These are phyloP conservation scores for Dovyalis caffra DNA, from an alignment of 345 rosid species.

Conservation along the genomic window DNA sequence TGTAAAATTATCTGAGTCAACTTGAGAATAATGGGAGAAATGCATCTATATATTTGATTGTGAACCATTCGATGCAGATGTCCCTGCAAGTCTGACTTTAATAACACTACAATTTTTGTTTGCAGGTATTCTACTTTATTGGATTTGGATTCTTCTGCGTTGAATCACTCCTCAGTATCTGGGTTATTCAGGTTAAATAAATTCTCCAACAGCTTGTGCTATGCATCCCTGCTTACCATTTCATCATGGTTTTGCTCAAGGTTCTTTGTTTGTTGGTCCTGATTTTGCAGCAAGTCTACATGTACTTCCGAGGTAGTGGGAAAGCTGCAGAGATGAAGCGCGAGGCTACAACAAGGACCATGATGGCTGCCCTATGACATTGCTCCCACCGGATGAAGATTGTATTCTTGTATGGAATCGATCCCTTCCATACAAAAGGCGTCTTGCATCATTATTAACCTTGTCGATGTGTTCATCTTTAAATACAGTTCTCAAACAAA, in stretches of 20 bases:
- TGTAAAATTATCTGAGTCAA: background rate
- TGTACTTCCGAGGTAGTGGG: conserved; percentile 90
- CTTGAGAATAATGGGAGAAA: background rate
- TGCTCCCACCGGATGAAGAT: background rate
- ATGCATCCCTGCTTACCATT: background rate
- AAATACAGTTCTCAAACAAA: background rate
- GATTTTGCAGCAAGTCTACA: conserved; percentile 86
- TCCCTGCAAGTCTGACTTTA: conserved; percentile 2
- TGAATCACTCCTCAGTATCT: conserved; percentile 85
- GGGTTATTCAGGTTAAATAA: conserved; percentile 89
- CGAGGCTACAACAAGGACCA: conserved; percentile 62
- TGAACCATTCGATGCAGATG: background rate
- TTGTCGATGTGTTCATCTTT: background rate
- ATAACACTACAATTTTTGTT: background rate
- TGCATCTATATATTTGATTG: background rate
- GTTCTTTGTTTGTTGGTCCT: background rate
- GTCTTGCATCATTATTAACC: background rate
- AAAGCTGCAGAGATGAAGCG: conserved; percentile 89
- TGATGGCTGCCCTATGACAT: conserved; percentile 72
- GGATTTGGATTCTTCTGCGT: conserved; percentile 75
- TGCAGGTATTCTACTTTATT: conserved; percentile 83
- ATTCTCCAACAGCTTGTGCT: background rate
- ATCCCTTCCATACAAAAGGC: background rate
- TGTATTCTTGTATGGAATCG: background rate
- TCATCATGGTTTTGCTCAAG: background rate